Base-by-base conservation (phyloP, 805 yeast genomes). In the Sungouiozyma intestinalis region DNA sequence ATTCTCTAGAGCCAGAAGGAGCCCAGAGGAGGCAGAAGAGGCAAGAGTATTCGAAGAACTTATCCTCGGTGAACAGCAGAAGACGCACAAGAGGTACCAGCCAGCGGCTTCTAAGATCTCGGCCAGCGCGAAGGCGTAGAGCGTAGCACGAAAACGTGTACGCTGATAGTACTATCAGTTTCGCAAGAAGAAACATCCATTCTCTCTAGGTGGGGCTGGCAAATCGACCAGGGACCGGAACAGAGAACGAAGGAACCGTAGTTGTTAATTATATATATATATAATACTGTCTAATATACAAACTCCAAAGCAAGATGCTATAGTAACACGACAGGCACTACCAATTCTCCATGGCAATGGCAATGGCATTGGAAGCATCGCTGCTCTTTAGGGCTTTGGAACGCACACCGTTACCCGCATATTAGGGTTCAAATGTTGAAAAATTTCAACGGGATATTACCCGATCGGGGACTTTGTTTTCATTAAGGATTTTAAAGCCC, bases 21-120 rank as follows among this genome's bases (percentile, higher is more conserved):
- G 94, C 1, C 73, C 77, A 13, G 94, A 85, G 60, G 98, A 90
- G 65, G 88, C 85, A 35, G 95, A 85, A 59, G 97, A 92, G 55
- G 95, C 90, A 4, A 66, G 81, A 46, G 76, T 88, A 44, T 92
- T 90, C 63, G 98, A 92, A 65, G 94, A 86, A 54, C 67, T 90
- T 63, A 85, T 92, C 66, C 83, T 94, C 13, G 95, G 87, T 44
- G 95, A 94, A 11, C 73, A 76, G 33, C 68, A 74, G 48, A 76
- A 72, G 60, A 73, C 44, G 16, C 35, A 41, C 13, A 45, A 47
- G 37, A 41, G 43, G 34, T 37, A 43, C 16, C 33, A 35, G 7
- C 18, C 29, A 11, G 29, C 29, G 11, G 11, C 36, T 20, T 18
- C 32, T n/a, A 41, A 20, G 29, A 13, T 11, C 16, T 36, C 14